phyloP scores from a whole-genome alignment of 75 land plant species.

The Pinus albicaulis region DNA sequence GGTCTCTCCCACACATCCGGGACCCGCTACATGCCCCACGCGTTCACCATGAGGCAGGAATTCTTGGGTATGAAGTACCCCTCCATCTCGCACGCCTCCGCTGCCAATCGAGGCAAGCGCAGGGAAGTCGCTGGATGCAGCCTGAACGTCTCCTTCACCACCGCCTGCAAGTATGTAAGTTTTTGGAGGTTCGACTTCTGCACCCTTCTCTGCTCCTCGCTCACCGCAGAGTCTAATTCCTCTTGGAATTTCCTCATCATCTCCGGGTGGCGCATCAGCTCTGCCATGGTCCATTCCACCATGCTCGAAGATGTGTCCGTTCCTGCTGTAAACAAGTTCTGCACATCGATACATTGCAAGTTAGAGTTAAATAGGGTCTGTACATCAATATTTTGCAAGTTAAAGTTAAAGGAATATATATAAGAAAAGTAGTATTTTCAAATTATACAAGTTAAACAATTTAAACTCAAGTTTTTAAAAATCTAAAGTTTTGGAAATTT shows the following conservation, averaged over 20 bases:
- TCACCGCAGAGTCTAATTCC: not conserved
- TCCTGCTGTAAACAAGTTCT: not conserved
- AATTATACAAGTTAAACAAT: too few species aligned
- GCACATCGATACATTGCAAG: not conserved
- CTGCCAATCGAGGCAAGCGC: conserved; percentile 48
- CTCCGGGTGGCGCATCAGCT: not conserved
- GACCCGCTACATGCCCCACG: conserved; percentile 56
- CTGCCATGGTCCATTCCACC: not conserved
- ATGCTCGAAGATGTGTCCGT: not conserved
- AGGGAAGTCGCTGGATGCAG: conserved; percentile 74
- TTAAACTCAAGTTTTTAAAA: too few species aligned
- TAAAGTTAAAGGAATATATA: too few species aligned
- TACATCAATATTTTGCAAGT: too few species aligned
- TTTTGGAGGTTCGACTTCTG: too few species aligned
- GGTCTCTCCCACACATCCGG: conserved; percentile 28
- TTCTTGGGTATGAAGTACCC: conserved; percentile 62
- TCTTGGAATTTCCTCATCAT: not conserved
- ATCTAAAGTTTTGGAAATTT: too few species aligned
- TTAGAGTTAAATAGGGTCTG: too few species aligned
- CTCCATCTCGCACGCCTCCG: conserved; percentile 39
- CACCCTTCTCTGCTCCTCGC: too few species aligned
- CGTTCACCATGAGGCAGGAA: conserved; percentile 47
- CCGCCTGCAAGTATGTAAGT: conserved; percentile 47
- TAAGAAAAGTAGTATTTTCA: too few species aligned
- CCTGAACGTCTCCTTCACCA: conserved; percentile 63